These are phyloP conservation scores for Ilyonectria robusta DNA, from an alignment of 2,329 filamentous ascomycete species.

Conservation along the genomic window DNA sequence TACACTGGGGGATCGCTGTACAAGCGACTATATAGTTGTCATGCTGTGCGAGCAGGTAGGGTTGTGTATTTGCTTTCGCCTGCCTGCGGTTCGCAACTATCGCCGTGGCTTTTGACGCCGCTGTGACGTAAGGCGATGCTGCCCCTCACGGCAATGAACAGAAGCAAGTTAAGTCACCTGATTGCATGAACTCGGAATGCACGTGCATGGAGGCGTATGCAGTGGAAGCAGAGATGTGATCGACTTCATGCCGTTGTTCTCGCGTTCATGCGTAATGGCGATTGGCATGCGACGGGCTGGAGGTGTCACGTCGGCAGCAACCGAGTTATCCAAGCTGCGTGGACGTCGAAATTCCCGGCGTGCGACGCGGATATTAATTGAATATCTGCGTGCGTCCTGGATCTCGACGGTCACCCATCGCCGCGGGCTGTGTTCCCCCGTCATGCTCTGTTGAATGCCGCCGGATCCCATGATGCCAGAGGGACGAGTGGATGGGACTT, in stretches of 20 bases:
- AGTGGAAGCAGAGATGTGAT: too few species aligned
- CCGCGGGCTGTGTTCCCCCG: too few species aligned
- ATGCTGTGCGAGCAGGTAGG: background rate
- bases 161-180: background rate
- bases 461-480: background rate
- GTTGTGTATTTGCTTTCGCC: background rate
- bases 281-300: background rate
- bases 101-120: background rate
- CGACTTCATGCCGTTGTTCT: background rate
- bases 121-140: background rate
- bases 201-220: background rate
- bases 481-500: background rate
- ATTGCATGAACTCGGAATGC: background rate
- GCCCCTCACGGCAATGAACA: background rate
- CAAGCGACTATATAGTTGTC: background rate
- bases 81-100: background rate
- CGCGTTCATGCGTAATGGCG: background rate
- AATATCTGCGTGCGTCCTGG: too few species aligned
- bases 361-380: background rate
- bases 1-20: background rate
- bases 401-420: too few species aligned
- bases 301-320: background rate
- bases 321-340: background rate
- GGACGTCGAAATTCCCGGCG: background rate
- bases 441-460: too few species aligned